A percentile compares a stretch with the other conserved stretches of the same genome.
These are phyloP conservation scores for Penicillium maclennaniae DNA, from an alignment of 495 filamentous ascomycete genomes.

Conservation along the genomic window DNA sequence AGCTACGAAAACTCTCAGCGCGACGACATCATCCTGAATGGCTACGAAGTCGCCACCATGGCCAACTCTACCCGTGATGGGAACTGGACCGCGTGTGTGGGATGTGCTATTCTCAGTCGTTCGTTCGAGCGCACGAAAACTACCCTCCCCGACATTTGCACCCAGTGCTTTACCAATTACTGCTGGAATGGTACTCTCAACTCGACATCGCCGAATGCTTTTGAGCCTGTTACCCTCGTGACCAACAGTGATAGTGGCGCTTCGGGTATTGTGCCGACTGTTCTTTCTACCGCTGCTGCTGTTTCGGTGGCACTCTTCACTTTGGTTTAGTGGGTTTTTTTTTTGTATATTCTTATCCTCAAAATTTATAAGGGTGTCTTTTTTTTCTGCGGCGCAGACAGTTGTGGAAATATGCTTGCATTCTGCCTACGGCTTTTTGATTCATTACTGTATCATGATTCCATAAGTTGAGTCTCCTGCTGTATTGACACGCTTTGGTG, in stretches of 20 bases:
- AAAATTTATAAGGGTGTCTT: background rate
- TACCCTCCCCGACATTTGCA: constrained; percentile 62
- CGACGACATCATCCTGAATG: constrained; percentile 77
- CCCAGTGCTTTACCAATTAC: constrained; percentile 70
- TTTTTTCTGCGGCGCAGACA: background rate
- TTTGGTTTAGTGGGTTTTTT: constrained; percentile 15
- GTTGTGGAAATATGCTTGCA: background rate
- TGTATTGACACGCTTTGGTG: no score
- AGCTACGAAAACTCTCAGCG: constrained; percentile 59
- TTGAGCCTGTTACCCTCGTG: constrained; percentile 27
- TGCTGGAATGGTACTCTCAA: constrained; percentile 61
- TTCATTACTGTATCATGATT: no score
- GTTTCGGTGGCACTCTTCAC: constrained; percentile 23
- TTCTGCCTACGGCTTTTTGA: no score
- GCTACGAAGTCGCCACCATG: constrained; percentile 75
- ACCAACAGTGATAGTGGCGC: constrained; percentile 10
- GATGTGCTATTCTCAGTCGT: constrained; percentile 80
- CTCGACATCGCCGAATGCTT: constrained; percentile 25
- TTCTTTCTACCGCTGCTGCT: constrained; percentile 20
- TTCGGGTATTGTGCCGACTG: constrained; percentile 11
- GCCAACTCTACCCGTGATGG: constrained; percentile 71
- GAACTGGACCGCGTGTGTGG: constrained; percentile 76
- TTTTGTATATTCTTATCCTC: background rate
- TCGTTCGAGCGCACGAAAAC: constrained; percentile 65
- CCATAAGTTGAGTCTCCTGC: no score